Evolutionary conservation across 352 stramenopile genomes (phyloP), one percentile per base, ranked within the genome.

Genomic region (Pythium chondricola): DNA sequence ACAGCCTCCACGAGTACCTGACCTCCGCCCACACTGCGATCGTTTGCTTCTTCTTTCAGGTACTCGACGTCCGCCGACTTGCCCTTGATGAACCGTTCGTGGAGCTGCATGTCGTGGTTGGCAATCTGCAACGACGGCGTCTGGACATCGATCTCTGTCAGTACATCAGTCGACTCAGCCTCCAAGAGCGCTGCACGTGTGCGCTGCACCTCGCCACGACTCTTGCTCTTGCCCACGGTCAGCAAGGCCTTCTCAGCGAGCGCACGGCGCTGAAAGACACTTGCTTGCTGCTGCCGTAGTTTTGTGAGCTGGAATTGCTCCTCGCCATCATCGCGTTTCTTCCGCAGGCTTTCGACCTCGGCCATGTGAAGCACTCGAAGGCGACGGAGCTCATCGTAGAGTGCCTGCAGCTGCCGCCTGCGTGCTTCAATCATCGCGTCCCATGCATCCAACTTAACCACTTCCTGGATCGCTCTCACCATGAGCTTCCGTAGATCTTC

Each of bases 21-120:
- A 10, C 47, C 47, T n/a, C 55, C 55, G 4, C 48, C 48, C 17
- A 53, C 24, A 4, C 48, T 60, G 22, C 33, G 58, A 2, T 29
- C 25, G 1, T 30, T 38, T 44, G 2, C 44, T 22, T 33, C 22
- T 0, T 85, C 75, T 20, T 53, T 52, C 3, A 89, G 52, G 35
- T 88, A 88, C 17, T 81, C 70, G 1, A 59, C 72, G 25, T 89
- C 74, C 2, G 57, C 46, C 1, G 68, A 59, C 33, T 90, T 92
- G 8, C 78, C 81, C 25, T 59, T 65, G 32, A 88, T 56, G 42
- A 92, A 89, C 1, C 74, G 74, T 35, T 80, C 75, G 35, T 92
- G 73, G 18, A 90, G 39, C 22, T 63, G 48, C 18, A 88, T 52
- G 37, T 90, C 76, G 29, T 87, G 75, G 52, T 90, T 90, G 1